Evolutionary conservation across 2,329 filamentous ascomycete genomes (phyloP).

Genomic region (Aureobasidium pullulans): DNA sequence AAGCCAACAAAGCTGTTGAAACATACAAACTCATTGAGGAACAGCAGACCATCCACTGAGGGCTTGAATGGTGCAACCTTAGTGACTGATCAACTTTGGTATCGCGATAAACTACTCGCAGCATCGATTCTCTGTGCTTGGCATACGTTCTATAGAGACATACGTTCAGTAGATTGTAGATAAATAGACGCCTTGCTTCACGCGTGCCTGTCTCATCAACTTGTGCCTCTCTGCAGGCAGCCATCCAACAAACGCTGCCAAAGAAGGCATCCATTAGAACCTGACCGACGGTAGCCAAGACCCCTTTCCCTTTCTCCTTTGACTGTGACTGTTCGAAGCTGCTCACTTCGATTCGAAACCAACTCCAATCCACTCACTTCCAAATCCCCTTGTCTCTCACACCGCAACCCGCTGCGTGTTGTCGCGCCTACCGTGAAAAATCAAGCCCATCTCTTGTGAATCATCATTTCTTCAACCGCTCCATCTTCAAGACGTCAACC

Average conservation of each 20-base stretch:
- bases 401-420: background rate
- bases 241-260: constrained; percentile 9
- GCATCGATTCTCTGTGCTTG: too few species aligned
- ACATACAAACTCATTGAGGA: too few species aligned
- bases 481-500: background rate
- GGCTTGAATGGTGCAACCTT: too few species aligned
- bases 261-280: background rate
- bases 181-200: background rate
- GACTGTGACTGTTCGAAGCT: background rate
- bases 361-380: constrained; percentile 1
- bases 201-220: background rate
- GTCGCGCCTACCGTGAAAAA: too few species aligned
- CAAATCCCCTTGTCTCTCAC: background rate
- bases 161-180: too few species aligned
- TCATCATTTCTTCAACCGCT: background rate
- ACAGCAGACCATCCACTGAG: too few species aligned
- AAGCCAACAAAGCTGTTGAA: too few species aligned
- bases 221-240: constrained; percentile 8
- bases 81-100: too few species aligned
- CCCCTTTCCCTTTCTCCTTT: background rate
- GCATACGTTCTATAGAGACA: too few species aligned
- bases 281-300: background rate
- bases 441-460: too few species aligned
- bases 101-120: too few species aligned
- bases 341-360: background rate